These are phyloP conservation scores for Geosmithia flava DNA, from an alignment of 2,329 filamentous ascomycete genomes.

Conservation along the genomic window DNA sequence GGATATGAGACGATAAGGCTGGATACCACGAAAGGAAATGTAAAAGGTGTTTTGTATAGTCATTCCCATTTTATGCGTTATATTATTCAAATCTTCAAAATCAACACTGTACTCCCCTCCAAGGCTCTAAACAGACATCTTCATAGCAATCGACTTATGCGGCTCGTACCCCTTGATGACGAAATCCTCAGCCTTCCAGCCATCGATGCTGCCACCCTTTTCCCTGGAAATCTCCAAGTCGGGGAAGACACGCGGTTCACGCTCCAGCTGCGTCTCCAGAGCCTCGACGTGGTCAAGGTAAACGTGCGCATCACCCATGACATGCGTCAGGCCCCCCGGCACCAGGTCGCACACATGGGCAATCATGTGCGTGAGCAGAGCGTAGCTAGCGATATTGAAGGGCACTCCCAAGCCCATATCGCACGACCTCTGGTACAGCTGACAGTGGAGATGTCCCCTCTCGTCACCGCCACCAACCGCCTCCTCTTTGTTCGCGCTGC, in stretches of 20 bases:
- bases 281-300: slow-evolving; percentile 90
- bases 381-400: slow-evolving; percentile 96
- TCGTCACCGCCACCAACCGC: slow-evolving; percentile 25
- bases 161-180: slow-evolving; percentile 79
- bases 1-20: too few species aligned
- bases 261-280: slow-evolving; percentile 63
- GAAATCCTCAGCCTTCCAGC: slow-evolving; percentile 83
- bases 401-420: slow-evolving; percentile 97
- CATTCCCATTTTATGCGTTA: not conserved
- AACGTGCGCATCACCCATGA: slow-evolving; percentile 97
- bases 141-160: slow-evolving; percentile 90
- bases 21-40: too few species aligned
- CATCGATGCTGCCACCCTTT: slow-evolving; percentile 67
- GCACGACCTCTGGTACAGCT: slow-evolving; percentile 86
- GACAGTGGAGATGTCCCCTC: slow-evolving; percentile 63
- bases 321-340: slow-evolving; percentile 81
- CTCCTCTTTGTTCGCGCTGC: not conserved
- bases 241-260: slow-evolving; percentile 74
- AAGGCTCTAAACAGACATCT: slow-evolving; percentile 71
- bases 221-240: slow-evolving; percentile 60
- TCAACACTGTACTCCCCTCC: not conserved
- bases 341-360: slow-evolving; percentile 76
- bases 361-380: slow-evolving; percentile 88
- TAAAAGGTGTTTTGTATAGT: too few species aligned
- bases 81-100: not conserved